Evolutionary conservation across 2,329 filamentous ascomycete genomes (phyloP), one percentile per base, ranked within the genome.

Genomic region (Xylaria sp.): DNA sequence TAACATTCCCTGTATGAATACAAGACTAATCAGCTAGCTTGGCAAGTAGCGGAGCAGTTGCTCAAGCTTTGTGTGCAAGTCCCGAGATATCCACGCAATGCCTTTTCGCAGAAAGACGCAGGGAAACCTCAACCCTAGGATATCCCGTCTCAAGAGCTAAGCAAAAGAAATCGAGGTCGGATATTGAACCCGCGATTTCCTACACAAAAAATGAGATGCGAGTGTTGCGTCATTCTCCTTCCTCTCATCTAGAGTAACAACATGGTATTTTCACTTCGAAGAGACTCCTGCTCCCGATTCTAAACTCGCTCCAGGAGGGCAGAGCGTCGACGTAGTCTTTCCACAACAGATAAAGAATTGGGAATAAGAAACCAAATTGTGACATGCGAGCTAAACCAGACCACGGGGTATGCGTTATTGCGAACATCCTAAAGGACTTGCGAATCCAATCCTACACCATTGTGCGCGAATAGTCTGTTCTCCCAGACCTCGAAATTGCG

Each of bases 361-460:
- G 38, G 15, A 44, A 52, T 27, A 51, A 38, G 48, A 43, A 59
- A 54, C 33, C 46, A 33, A 54, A 57, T 53, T 19, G 44, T 21
- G 53, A 64, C 17, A 59, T 61, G 60, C 62, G 58, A 65, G 62
- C 59, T 10, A 62, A 60, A 63, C 60, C 58, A 63, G 48, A 67
- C 38, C 54, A 65, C 57, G 40, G 58, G 53, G 54, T 65, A 67
- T 52, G 56, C 62, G 49, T 63, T 48, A 60, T 60, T 62, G 49
- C 64, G 48, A 56, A 58, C 67, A 60, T 65, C 61, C 63, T 62
- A 58, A 62, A 58, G 66, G 67, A 68, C 48, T 67, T 62, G 65
- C 59, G 51, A 64, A 63, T 64, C 57, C 64, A 51, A 60, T 53
- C 65, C 66, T 69, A 58, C 64, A 57, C 64, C 62, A 55, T 60